Percentiles rank a stretch among this genome's conserved stretches.
Evolutionary conservation across 106 monocot species (phyloP).

Genomic region (Iris macrosiphon): DNA sequence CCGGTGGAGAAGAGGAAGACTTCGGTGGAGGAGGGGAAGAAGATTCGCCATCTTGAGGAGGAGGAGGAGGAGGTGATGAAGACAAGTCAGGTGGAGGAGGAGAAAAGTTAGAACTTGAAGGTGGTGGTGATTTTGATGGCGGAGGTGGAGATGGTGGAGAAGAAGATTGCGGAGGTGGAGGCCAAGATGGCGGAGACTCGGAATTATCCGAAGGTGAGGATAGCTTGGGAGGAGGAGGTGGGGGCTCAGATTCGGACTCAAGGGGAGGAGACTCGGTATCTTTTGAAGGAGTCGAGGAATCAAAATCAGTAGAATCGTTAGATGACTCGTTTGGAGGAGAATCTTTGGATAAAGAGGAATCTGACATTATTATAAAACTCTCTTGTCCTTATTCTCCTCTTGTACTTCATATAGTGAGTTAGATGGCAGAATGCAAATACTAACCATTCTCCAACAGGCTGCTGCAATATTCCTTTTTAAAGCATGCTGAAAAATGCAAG

Average conservation of each 20-base stretch:
- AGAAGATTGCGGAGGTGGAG: not conserved
- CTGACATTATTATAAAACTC: no score
- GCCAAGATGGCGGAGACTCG: not conserved
- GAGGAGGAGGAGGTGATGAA: not conserved
- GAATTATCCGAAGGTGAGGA: constrained; percentile 5
- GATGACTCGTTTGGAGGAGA: no score
- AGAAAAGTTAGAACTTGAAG: not conserved
- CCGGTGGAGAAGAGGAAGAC: not conserved
- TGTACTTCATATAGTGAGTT: no score
- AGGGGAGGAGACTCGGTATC: constrained; percentile 4
- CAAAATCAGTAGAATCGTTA: no score
- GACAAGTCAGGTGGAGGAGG: not conserved
- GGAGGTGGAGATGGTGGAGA: not conserved
- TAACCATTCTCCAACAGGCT: no score
- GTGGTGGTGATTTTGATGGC: not conserved
- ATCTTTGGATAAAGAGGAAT: constrained; percentile 12
- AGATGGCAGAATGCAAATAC: no score
- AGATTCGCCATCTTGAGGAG: not conserved
- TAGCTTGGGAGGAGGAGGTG: not conserved
- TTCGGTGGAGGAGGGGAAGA: not conserved
- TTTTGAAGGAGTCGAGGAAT: not conserved
- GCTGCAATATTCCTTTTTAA: no score
- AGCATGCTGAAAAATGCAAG: no score
- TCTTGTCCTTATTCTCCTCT: no score
- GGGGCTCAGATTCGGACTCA: not conserved